A percentile compares a stretch with the other conserved stretches of the same genome.
These are phyloP conservation scores for Dactylellina haptotyla DNA, from an alignment of 2,329 filamentous ascomycete genomes.

Conservation along the genomic window DNA sequence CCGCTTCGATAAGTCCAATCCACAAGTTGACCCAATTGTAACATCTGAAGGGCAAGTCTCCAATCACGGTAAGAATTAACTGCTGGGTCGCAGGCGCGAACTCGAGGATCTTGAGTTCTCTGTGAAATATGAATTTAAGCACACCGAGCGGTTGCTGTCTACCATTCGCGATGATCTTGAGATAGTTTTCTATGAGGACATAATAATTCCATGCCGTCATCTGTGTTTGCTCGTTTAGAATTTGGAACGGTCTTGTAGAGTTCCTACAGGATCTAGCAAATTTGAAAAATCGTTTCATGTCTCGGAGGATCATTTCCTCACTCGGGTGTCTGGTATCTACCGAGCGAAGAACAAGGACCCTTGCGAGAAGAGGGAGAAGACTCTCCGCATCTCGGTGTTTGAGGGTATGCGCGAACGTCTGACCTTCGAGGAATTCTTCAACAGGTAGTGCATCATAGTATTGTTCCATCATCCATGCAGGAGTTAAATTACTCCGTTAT, in stretches of 20 bases:
- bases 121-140: constrained; percentile 19
- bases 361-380: constrained; percentile 13
- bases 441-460: neutral
- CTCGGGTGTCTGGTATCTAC: neutral
- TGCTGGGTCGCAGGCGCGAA: neutral
- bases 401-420: neutral
- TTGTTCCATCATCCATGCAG: neutral
- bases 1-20: constrained; percentile 14
- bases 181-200: neutral
- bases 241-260: neutral
- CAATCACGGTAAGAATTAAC: constrained; percentile 4
- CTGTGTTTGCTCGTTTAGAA: neutral
- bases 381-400: constrained; percentile 1
- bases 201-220: neutral
- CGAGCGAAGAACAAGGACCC: neutral
- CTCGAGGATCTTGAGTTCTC: constrained; percentile 10
- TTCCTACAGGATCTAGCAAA: constrained; percentile 10
- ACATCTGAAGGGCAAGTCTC: constrained; percentile 26
- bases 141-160: neutral
- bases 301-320: neutral
- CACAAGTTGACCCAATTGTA: constrained; percentile 26
- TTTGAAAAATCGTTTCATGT: neutral
- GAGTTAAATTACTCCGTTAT: neutral
- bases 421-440: neutral
- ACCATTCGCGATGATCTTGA: neutral